Conservation (phyloP, 2,329 filamentous ascomycete genomes). For the Fusarium mundagurra region DNA sequence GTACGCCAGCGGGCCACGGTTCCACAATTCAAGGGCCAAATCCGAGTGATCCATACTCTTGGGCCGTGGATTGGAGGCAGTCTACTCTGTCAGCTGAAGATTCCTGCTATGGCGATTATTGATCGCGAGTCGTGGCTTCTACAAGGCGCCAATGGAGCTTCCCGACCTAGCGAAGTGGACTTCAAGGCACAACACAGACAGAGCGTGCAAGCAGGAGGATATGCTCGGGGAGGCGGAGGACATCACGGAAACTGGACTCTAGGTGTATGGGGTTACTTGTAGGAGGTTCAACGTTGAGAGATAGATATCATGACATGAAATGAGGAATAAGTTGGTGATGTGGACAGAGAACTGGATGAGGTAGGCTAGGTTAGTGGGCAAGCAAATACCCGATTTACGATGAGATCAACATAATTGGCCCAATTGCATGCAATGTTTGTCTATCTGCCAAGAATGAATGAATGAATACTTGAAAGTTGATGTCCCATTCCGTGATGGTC, state of each 20-base stretch:
- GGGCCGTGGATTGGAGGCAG: conserved; percentile 81
- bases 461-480: neutral
- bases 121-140: conserved; percentile 77
- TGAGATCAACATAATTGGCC: neutral
- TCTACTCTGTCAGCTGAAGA: conserved; percentile 72
- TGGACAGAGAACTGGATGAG: neutral
- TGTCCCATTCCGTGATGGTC: conserved; percentile 24
- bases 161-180: conserved; percentile 67
- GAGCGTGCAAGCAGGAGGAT: conserved; percentile 68
- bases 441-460: neutral
- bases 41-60: conserved; percentile 74
- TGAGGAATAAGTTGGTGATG: neutral
- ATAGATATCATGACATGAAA: conserved; percentile 3
- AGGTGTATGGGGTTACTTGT: conserved; percentile 68
- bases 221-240: conserved; percentile 51
- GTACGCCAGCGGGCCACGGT: conserved; percentile 47
- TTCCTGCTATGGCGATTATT: conserved; percentile 74
- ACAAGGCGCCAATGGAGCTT: conserved; percentile 72
- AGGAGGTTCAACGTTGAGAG: conserved; percentile 5
- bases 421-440: conserved; percentile 1
- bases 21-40: conserved; percentile 62
- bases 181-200: conserved; percentile 68
- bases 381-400: conserved; percentile 25
- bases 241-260: conserved; percentile 67
- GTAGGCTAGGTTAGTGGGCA: neutral